Percentiles rank a stretch among this genome's conserved stretches.
Conservation (phyloP, 73 alveolate genomes). For the Tetrahymena borealis region DNA sequence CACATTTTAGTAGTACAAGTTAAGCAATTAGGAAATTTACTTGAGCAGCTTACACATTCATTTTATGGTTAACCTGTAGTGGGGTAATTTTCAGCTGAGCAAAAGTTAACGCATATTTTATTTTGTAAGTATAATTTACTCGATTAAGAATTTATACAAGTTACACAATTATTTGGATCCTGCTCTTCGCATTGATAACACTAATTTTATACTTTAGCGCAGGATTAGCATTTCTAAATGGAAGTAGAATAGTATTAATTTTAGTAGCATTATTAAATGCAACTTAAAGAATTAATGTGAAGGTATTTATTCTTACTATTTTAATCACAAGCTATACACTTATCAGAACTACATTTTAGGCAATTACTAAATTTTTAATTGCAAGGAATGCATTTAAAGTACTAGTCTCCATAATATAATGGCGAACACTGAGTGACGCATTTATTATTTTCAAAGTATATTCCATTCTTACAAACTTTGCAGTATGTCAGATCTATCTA, state of each 20-base stretch:
- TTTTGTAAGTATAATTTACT: not conserved
- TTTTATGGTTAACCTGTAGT: too few species aligned
- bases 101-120: not conserved
- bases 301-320: not conserved
- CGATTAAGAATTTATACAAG: not conserved
- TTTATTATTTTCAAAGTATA: not conserved
- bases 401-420: not conserved
- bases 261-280: not conserved
- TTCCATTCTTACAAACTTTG: not conserved
- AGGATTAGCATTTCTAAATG: not conserved
- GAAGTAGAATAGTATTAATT: not conserved
- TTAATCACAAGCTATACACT: not conserved
- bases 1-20: too few species aligned
- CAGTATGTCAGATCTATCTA: not conserved
- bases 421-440: not conserved
- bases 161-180: not conserved
- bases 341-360: not conserved
- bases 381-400: not conserved
- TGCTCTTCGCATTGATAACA: not conserved
- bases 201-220: not conserved
- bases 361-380: not conserved
- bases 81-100: not conserved
- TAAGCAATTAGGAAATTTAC: too few species aligned
- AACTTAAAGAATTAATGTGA: not conserved
- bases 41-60: too few species aligned